Percentiles rank a stretch among this genome's conserved stretches.
phyloP scores from a whole-genome alignment of 768 basidiomycete species.

The Auriscalpium orientale region DNA sequence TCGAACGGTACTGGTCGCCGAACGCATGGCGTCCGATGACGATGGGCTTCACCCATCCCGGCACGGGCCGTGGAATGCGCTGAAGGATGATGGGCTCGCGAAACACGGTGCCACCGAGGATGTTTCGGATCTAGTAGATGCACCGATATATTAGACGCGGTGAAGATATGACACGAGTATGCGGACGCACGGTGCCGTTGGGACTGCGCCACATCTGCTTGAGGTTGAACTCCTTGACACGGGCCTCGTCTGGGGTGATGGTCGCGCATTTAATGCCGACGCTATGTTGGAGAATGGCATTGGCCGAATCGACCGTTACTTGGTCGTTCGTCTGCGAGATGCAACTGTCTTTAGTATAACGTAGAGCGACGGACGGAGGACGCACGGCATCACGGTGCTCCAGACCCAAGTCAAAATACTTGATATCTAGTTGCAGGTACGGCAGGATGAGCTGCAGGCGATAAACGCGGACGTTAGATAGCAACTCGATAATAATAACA shows the following conservation, averaged over 20 bases:
- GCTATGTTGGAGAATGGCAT: slow-evolving; percentile 89
- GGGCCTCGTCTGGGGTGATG: slow-evolving; percentile 96
- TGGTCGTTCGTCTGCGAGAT: slow-evolving; percentile 75
- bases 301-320: slow-evolving; percentile 88
- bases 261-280: slow-evolving; percentile 99
- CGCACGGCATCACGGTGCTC: slow-evolving; percentile 83
- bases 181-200: slow-evolving; percentile 73
- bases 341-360: not conserved
- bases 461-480: not conserved
- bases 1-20: slow-evolving; percentile 96
- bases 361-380: not conserved
- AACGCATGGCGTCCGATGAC: slow-evolving; percentile 95
- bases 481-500: not conserved
- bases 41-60: slow-evolving; percentile 96
- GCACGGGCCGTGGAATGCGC: slow-evolving; percentile 87
- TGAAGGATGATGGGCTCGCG: slow-evolving; percentile 93
- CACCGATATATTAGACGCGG: not conserved
- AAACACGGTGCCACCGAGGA: slow-evolving; percentile 97
- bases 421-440: slow-evolving; percentile 92
- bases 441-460: slow-evolving; percentile 82
- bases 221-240: slow-evolving; percentile 93
- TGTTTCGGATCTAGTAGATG: slow-evolving; percentile 76
- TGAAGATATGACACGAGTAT: not conserved
- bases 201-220: slow-evolving; percentile 99
- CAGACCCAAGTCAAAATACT: slow-evolving; percentile 96